Base-by-base conservation (phyloP, 1,284 basidiomycete genomes). In the Trametes sp. region DNA sequence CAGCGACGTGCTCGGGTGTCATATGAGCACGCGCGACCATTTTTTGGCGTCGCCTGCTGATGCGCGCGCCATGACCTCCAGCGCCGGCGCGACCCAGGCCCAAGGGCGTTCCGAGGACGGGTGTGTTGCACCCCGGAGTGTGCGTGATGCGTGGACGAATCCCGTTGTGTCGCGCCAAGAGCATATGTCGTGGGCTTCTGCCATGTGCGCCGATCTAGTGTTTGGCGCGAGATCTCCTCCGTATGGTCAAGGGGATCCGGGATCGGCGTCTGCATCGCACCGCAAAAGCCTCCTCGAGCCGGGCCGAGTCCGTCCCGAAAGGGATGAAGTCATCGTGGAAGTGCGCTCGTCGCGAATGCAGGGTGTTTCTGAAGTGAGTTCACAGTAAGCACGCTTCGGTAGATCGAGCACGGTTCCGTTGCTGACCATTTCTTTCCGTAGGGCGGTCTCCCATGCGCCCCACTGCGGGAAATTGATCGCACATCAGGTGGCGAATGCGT, bases 251-350 rank as follows among this genome's bases (percentile, higher is more conserved):
- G 9, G 11, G 24, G 56, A n/a, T 26, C 60, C 61, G 51, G 36
- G 31, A 66, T 61, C 58, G 51, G 26, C 51, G 35, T 4, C 38
- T 16, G 38, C 28, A 41, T 42, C 33, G 23, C 23, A 26, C 26
- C 14, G n/a, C 38, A 26, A 61, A 57, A 62, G 24, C 48, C 48
- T 63, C 59, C 59, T 66, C 61, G 65, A 61, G 24, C 59, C 65
- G 65, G 61, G 54, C 61, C 65, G 61, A 55, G 13, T 19, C n/a
- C 23, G 41, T 14, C 24, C 58, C 51, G 58, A 35, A 41, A n/a
- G 33, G 16, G 11, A 28, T 41, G 26, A 41, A 29, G 14, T 36
- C 46, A 52, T 33, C 24, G n/a, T n/a, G n/a, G n/a, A n/a, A n/a
- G n/a, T n/a, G n/a, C n/a, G n/a, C n/a, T n/a, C n/a, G n/a, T n/a